Base-by-base conservation (phyloP, 2,329 filamentous ascomycete species). In the Sclerotinia trifoliorum region DNA sequence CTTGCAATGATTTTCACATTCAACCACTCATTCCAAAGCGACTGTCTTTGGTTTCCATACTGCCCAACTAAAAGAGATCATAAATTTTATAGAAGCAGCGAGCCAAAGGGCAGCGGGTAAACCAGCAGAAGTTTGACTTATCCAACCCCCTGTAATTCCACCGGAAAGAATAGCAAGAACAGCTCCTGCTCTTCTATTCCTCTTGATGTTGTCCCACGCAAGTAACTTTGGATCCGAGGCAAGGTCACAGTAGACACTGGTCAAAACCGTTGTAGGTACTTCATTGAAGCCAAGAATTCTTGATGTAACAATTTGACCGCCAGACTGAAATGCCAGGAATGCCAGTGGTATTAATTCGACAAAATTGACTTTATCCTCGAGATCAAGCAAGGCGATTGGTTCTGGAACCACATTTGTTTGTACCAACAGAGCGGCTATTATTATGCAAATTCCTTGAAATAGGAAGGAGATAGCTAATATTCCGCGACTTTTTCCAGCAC, bases 161-260 rank as follows among this genome's bases (percentile, higher is more conserved):
- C 86, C 86, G 3, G 83, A 35, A 42, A 87, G 68, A n/a, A 87
- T 77, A 65, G 84, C 77, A 1, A 84, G 42, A 1, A 85, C 82
- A 1, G 85, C 85, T 0, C 79, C 81, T 0, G 80, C 74, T 57
- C 86, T 79, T 62, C 84, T 79, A 75, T 86, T 85, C 61, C 86
- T 78, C 75, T 87, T 85, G 0, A 81, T 77, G 67, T 86, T 84
- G 17, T 81, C 75, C 42, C 69, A 69, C 0, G 77, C 77, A 5
- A 86, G 77, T n/a, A 88, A 70, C 11, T 81, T 80, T 13, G 82
- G 79, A 74, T 93, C 90, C 1, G 88, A 90, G 73, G 92, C 92
- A 26, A 94, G 76, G 77, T 94, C 92, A 76, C 90, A 93, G 80
- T 94, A 94, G 70, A 92, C 88, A 76, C 90, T 93, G 1, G 92